Evolutionary conservation across 2,329 filamentous ascomycete species (phyloP).

Genomic region (Beauveria pseudobassiana): DNA sequence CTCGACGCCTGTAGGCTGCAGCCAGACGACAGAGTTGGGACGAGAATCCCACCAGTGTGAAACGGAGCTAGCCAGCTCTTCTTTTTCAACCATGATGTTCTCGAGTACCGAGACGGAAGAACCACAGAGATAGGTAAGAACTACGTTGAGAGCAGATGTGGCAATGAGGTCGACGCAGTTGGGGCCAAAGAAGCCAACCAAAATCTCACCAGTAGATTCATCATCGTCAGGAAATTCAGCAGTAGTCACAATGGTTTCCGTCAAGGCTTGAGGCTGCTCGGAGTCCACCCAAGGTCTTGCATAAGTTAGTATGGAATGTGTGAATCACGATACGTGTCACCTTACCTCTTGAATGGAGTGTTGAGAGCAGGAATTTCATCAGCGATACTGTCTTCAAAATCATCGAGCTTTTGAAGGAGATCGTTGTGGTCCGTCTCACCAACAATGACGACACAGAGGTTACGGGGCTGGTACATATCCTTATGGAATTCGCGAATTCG

Average conservation of each 20-base stretch:
- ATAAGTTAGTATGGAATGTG: neutral
- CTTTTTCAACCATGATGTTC: slow-evolving; percentile 85
- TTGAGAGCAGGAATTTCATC: slow-evolving; percentile 70
- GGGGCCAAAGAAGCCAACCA: slow-evolving; percentile 82
- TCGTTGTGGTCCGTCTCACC: slow-evolving; percentile 81
- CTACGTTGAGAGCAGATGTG: slow-evolving; percentile 67
- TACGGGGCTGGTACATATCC: slow-evolving; percentile 97
- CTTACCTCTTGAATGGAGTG: slow-evolving; percentile 63
- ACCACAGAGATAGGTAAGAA: slow-evolving; percentile 81
- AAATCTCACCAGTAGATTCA: slow-evolving; percentile 82
- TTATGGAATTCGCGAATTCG: slow-evolving; percentile 91
- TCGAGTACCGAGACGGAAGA: slow-evolving; percentile 90
- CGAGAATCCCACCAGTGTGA: slow-evolving; percentile 72
- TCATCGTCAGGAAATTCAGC: slow-evolving; percentile 96
- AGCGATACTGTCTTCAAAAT: slow-evolving; percentile 81
- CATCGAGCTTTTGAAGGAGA: slow-evolving; percentile 72
- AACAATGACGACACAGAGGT: slow-evolving; percentile 84
- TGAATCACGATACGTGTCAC: neutral
- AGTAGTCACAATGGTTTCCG: slow-evolving; percentile 64
- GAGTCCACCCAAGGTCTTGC: slow-evolving; percentile 80
- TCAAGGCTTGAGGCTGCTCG: slow-evolving; percentile 63
- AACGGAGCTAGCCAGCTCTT: slow-evolving; percentile 83
- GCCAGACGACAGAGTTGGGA: slow-evolving; percentile 75
- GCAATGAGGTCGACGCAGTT: slow-evolving; percentile 63
- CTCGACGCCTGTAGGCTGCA: slow-evolving; percentile 78